Percentiles rank a stretch among this genome's conserved stretches.
These are phyloP conservation scores for Lentinula guzmanii DNA, from an alignment of 768 basidiomycete species.

Conservation along the genomic window DNA sequence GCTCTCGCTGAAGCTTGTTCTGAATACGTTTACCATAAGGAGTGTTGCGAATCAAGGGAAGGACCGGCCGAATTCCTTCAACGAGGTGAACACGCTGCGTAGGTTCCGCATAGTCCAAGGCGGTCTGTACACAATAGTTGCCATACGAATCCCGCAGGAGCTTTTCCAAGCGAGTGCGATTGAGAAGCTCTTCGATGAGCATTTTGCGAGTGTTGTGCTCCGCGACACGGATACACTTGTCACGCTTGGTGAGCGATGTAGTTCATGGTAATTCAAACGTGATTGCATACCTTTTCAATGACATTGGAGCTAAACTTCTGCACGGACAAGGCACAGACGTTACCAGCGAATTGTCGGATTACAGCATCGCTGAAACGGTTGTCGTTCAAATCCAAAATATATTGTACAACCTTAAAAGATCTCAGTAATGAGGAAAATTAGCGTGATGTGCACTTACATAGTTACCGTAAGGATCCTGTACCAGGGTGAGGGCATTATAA, in stretches of 20 bases:
- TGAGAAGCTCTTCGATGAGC: constrained; percentile 91
- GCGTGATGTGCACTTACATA: constrained; percentile 47
- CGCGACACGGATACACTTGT: constrained; percentile 82
- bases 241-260: not conserved
- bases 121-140: constrained; percentile 96
- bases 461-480: constrained; percentile 96
- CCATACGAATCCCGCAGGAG: constrained; percentile 94
- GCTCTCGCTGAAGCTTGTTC: constrained; percentile 95
- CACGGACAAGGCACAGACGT: constrained; percentile 94
- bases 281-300: constrained; percentile 74
- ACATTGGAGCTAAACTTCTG: constrained; percentile 99
- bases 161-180: constrained; percentile 92
- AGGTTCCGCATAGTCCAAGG: constrained; percentile 96
- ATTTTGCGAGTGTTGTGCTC: constrained; percentile 93
- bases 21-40: constrained; percentile 99
- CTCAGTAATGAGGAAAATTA: not conserved
- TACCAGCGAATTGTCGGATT: constrained; percentile 95
- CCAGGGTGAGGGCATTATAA: constrained; percentile 93
- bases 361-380: constrained; percentile 97
- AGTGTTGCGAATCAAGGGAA: constrained; percentile 97
- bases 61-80: constrained; percentile 96
- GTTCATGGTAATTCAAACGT: not conserved
- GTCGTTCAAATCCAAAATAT: constrained; percentile 97
- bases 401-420: constrained; percentile 77
- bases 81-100: constrained; percentile 86